Evolutionary conservation across 2,329 filamentous ascomycete species (phyloP).

Genomic region (Fusarium newnesense): DNA sequence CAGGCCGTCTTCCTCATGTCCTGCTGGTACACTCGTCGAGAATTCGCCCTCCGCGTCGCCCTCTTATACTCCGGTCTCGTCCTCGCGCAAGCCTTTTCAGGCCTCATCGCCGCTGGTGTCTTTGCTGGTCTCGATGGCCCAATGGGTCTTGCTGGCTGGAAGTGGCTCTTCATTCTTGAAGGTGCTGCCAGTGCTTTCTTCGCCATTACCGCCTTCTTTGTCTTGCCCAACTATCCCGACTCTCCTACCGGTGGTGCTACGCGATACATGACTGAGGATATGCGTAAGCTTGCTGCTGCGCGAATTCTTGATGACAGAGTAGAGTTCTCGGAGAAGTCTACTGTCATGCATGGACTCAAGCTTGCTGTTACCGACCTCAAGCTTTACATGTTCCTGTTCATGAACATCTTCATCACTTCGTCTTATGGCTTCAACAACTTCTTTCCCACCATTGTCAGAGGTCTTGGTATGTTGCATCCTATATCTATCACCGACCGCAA

Average conservation of each 20-base stretch:
- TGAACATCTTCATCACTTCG: conserved; percentile 40
- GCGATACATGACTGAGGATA: conserved; percentile 30
- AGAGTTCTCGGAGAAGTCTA: conserved; percentile 24
- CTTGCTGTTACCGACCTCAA: conserved; percentile 35
- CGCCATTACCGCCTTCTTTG: conserved; percentile 35
- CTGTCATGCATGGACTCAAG: conserved; percentile 30
- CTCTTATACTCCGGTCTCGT: conserved; percentile 68
- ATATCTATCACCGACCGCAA: fast-evolving
- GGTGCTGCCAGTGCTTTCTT: conserved; percentile 53
- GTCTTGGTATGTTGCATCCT: conserved; percentile 53
- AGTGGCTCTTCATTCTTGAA: conserved; percentile 75
- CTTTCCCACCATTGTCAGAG: conserved; percentile 63
- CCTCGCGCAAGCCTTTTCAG: conserved; percentile 73
- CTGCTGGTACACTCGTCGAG: conserved; percentile 73
- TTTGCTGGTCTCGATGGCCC: conserved; percentile 52
- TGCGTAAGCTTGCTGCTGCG: conserved; percentile 29
- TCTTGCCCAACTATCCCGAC: conserved; percentile 37
- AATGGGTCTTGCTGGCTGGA: conserved; percentile 67
- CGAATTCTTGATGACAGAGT: conserved; percentile 31
- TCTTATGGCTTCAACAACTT: conserved; percentile 50
- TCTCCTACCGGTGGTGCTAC: conserved; percentile 15
- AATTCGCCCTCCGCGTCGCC: conserved; percentile 68
- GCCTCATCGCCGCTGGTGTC: conserved; percentile 69
- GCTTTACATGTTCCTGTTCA: conserved; percentile 36
- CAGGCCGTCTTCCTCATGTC: conserved; percentile 49